Evolutionary conservation across 2,329 filamentous ascomycete genomes (phyloP).

Genomic region (Diaporthe citri): DNA sequence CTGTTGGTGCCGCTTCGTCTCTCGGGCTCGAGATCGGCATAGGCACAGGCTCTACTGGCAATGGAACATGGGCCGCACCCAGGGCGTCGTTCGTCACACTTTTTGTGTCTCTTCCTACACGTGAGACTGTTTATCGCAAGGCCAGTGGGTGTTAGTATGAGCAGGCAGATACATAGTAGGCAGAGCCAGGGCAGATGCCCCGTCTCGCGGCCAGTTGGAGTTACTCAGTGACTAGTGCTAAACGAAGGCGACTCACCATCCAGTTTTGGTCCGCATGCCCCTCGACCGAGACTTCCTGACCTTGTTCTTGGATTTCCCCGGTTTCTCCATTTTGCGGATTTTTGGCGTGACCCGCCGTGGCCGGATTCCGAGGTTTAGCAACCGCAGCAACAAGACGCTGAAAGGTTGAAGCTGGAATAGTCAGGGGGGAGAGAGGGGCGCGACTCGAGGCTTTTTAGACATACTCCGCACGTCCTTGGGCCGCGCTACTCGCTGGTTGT

Average conservation of each 20-base stretch:
- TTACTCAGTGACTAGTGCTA: background rate
- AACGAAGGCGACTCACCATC: constrained; percentile 49
- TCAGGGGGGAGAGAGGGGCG: background rate
- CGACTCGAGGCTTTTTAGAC: constrained; percentile 1
- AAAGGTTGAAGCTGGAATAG: background rate
- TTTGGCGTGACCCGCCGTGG: background rate
- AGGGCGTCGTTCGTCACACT: constrained; percentile 62
- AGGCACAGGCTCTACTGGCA: constrained; percentile 18
- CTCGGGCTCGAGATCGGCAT: constrained; percentile 3
- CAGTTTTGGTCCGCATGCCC: constrained; percentile 58
- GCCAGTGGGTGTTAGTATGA: constrained; percentile 7
- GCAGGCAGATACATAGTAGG: no score
- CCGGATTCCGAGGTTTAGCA: background rate
- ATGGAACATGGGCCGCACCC: constrained; percentile 22
- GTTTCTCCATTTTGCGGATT: constrained; percentile 10
- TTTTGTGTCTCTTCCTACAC: constrained; percentile 61
- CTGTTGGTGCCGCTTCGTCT: background rate
- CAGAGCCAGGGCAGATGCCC: background rate
- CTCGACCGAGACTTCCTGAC: constrained; percentile 54
- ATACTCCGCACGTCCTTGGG: background rate
- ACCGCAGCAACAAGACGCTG: background rate
- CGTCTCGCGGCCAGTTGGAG: constrained; percentile 1
- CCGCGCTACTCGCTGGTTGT: background rate
- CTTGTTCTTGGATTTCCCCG: background rate
- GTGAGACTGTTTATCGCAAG: constrained; percentile 50